These are phyloP conservation scores for Fusarium concolor DNA, from an alignment of 2,329 filamentous ascomycete species.

Conservation along the genomic window DNA sequence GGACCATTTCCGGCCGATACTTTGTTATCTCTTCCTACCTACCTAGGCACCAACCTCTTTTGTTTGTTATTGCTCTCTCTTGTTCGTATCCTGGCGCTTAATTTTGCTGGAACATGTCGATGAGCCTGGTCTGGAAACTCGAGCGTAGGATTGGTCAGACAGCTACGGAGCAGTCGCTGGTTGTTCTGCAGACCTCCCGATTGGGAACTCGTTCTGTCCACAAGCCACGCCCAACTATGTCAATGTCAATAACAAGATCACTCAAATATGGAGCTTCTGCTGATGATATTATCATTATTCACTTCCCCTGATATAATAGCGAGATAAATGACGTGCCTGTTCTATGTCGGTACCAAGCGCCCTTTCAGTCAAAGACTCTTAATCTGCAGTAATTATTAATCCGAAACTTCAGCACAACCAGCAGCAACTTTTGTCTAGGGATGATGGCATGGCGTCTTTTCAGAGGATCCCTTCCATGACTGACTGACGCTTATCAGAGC, in stretches of 20 bases:
- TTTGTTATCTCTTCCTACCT: neutral
- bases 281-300: conserved; percentile 20
- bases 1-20: conserved; percentile 33
- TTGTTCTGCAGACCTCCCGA: conserved; percentile 43
- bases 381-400: conserved; percentile 36
- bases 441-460: conserved; percentile 33
- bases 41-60: neutral
- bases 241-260: conserved; percentile 10
- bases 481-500: conserved; percentile 9
- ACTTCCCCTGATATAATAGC: conserved; percentile 12
- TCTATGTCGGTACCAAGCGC: conserved; percentile 33
- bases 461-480: conserved; percentile 11
- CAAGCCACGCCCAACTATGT: conserved; percentile 24
- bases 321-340: conserved; percentile 32
- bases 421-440: conserved; percentile 7
- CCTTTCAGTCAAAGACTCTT: conserved; percentile 19
- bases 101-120: conserved; percentile 37
- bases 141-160: conserved; percentile 44
- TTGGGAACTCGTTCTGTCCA: conserved; percentile 39
- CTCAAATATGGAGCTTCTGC: conserved; percentile 30
- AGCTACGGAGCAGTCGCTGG: conserved; percentile 28
- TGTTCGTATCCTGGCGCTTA: conserved; percentile 42
- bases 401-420: conserved; percentile 7
- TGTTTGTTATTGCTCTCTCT: neutral
- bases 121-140: conserved; percentile 33